Evolutionary conservation across 2,329 filamentous ascomycete species (phyloP).

Genomic region (Chalaropsis thielavioides): DNA sequence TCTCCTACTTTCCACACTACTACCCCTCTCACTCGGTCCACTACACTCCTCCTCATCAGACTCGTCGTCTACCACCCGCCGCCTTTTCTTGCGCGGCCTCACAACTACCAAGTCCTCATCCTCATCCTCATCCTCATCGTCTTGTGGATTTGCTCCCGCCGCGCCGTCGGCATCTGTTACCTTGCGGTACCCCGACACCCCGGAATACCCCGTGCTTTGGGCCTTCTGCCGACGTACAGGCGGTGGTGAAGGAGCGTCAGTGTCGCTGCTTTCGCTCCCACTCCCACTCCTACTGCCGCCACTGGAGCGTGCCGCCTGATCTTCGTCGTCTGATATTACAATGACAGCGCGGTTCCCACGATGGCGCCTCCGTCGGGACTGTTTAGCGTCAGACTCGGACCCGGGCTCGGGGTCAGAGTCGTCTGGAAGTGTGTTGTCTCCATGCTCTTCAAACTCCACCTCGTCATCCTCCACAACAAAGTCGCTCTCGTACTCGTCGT

Average conservation of each 20-base stretch:
- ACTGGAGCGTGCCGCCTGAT: not conserved
- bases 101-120: not conserved
- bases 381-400: not conserved
- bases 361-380: not conserved
- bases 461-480: slow-evolving; percentile 14
- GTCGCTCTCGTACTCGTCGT: slow-evolving; percentile 13
- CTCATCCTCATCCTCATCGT: not conserved
- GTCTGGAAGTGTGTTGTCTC: slow-evolving; percentile 1
- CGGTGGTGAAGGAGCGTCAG: not conserved
- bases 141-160: not conserved
- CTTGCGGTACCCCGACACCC: not conserved
- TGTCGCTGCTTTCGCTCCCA: not conserved
- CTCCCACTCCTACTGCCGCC: not conserved
- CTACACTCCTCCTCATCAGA: not conserved
- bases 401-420: not conserved
- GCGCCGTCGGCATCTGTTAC: not conserved
- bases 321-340: slow-evolving; percentile 1
- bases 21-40: not conserved
- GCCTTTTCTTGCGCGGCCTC: not conserved
- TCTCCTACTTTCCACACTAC: not conserved
- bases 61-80: slow-evolving; percentile 1
- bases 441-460: slow-evolving; percentile 9
- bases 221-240: not conserved
- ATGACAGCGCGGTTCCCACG: not conserved
- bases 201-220: not conserved